phyloP scores from a whole-genome alignment of 768 basidiomycete genomes.

The Termitomyces titanicus region DNA sequence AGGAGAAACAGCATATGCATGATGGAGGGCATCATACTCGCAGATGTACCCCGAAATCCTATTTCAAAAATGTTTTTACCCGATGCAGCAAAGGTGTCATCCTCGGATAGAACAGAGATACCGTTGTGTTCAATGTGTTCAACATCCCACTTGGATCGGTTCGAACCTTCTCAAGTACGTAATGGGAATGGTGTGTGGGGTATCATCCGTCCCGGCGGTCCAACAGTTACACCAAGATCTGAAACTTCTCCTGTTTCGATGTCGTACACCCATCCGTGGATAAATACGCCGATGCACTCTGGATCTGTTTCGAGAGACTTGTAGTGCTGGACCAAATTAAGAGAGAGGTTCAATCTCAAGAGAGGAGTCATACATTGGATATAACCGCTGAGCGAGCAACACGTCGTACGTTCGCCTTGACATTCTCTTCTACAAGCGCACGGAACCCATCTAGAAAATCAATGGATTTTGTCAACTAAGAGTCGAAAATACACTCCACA shows the following conservation, averaged over 20 bases:
- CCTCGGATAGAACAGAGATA: too few relatives aligned
- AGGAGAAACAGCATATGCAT: neutral
- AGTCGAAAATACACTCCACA: neutral
- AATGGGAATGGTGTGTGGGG: constrained; percentile 16
- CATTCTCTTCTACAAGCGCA: constrained; percentile 42
- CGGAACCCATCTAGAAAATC: constrained; percentile 33
- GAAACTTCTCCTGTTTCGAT: constrained; percentile 20
- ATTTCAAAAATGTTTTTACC: too few relatives aligned
- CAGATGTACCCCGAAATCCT: too few relatives aligned
- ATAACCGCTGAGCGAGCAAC: constrained; percentile 17
- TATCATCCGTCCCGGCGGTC: constrained; percentile 14
- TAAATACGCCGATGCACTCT: constrained; percentile 11
- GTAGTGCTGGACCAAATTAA: constrained; percentile 3
- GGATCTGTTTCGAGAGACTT: constrained; percentile 1
- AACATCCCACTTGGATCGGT: neutral
- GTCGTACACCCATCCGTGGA: constrained; percentile 24
- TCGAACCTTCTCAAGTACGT: neutral
- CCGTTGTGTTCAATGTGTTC: too few relatives aligned
- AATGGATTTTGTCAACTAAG: neutral
- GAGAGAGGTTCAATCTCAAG: neutral
- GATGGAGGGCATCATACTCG: too few relatives aligned
- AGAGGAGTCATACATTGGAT: constrained; percentile 12
- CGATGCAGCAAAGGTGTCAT: too few relatives aligned
- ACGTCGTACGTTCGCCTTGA: constrained; percentile 24
- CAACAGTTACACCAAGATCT: constrained; percentile 19